Conservation (phyloP, 345 rosid genomes). For the Zanthoxylum bungeanum region DNA sequence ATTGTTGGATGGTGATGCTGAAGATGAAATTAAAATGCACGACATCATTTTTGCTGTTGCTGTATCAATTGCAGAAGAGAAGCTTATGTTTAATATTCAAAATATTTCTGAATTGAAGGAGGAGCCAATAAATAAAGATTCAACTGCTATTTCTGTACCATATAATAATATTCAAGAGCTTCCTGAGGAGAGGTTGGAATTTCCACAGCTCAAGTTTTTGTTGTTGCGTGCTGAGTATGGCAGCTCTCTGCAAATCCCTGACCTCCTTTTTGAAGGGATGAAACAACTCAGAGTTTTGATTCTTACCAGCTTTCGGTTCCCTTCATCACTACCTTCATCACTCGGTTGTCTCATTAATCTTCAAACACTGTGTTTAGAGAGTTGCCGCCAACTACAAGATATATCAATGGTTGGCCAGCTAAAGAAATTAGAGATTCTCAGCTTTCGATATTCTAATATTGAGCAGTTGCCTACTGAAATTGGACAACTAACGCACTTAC, state of each 20-base stretch:
- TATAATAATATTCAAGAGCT: neutral
- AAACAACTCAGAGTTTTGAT: slow-evolving; percentile 24
- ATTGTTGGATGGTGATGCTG: slow-evolving; percentile 5
- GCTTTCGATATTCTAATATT: neutral
- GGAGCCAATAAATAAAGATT: neutral
- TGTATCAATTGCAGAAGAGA: slow-evolving; percentile 5
- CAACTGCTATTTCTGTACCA: slow-evolving; percentile 2
- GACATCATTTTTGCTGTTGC: slow-evolving; percentile 20
- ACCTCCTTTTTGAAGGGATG: slow-evolving; percentile 11
- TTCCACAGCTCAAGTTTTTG: slow-evolving; percentile 14
- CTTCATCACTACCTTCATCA: slow-evolving; percentile 14
- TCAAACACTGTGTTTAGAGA: slow-evolving; percentile 11
- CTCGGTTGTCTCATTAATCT: slow-evolving; percentile 1
- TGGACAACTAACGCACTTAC: slow-evolving; percentile 12
- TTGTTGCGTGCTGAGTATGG: too few relatives aligned
- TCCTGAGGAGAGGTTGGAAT: slow-evolving; percentile 15
- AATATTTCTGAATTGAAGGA: neutral
- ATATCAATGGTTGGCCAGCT: slow-evolving; percentile 2
- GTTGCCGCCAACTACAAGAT: neutral
- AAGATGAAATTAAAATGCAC: slow-evolving; percentile 20
- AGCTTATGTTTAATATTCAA: neutral
- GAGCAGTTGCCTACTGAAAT: slow-evolving; percentile 8
- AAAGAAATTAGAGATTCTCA: slow-evolving; percentile 6
- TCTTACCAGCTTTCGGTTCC: neutral
- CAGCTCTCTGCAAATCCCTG: neutral